phyloP scores from a whole-genome alignment of 2,329 filamentous ascomycete genomes.

The Epichloe glyceriae region DNA sequence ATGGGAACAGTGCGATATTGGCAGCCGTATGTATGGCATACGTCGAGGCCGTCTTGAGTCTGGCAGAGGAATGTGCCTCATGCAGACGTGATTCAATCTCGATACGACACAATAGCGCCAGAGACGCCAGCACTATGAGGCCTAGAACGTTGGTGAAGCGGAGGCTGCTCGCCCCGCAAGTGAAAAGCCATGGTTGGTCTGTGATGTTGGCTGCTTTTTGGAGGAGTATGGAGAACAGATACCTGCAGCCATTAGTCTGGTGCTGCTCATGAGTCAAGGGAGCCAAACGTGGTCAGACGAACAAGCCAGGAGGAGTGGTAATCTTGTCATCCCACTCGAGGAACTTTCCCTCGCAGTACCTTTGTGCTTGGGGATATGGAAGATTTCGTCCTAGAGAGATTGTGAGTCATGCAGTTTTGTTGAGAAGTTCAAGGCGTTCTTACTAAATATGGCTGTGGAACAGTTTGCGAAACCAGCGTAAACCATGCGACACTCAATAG shows the following conservation, averaged over 20 bases:
- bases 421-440: conserved; percentile 6
- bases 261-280: not conserved
- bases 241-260: conserved; percentile 21
- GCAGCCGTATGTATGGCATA: conserved; percentile 49
- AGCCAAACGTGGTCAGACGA: not conserved
- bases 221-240: conserved; percentile 28
- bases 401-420: conserved; percentile 7
- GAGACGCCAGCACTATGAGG: conserved; percentile 25
- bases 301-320: conserved; percentile 86
- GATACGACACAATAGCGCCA: conserved; percentile 39
- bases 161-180: conserved; percentile 23
- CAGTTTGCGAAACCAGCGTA: conserved; percentile 16
- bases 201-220: conserved; percentile 11
- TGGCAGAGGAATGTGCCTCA: conserved; percentile 10
- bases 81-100: conserved; percentile 33
- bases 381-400: conserved; percentile 58
- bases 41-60: conserved; percentile 18
- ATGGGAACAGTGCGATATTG: conserved; percentile 75
- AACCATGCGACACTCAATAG: conserved; percentile 12
- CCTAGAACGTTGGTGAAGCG: conserved; percentile 35
- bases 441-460: conserved; percentile 43
- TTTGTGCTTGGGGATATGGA: conserved; percentile 83
- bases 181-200: conserved; percentile 7
- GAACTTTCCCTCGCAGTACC: conserved; percentile 67
- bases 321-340: conserved; percentile 89